These are phyloP conservation scores for Wickerhamomyces sp. DNA, from an alignment of 1,139 yeast species.

Conservation along the genomic window DNA sequence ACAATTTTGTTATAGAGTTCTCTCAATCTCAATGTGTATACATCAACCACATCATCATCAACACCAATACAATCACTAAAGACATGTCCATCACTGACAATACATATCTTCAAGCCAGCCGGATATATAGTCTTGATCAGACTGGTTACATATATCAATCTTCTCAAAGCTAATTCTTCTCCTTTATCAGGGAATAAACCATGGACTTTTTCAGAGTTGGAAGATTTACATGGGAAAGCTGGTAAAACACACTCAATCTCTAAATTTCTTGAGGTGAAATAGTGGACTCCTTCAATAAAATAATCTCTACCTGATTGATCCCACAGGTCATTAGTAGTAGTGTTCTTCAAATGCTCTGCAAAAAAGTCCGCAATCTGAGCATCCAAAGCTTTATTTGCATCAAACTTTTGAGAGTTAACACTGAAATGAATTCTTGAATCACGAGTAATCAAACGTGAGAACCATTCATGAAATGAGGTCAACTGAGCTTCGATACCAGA, in stretches of 20 bases:
- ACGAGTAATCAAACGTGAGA: slow-evolving; percentile 29
- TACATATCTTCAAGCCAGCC: slow-evolving; percentile 52
- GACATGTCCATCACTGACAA: slow-evolving; percentile 63
- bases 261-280: slow-evolving; percentile 43
- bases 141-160: slow-evolving; percentile 27
- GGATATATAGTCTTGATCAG: slow-evolving; percentile 38
- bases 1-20: slow-evolving; percentile 34
- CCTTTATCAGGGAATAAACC: slow-evolving; percentile 47
- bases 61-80: slow-evolving; percentile 57
- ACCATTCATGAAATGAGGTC: slow-evolving; percentile 32
- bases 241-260: slow-evolving; percentile 55
- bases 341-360: slow-evolving; percentile 42
- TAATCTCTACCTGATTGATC: slow-evolving; percentile 36
- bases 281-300: slow-evolving; percentile 38
- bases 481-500: slow-evolving; percentile 12
- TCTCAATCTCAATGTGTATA: slow-evolving; percentile 41
- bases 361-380: slow-evolving; percentile 33
- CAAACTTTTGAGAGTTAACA: slow-evolving; percentile 12
- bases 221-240: slow-evolving; percentile 62
- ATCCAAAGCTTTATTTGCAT: slow-evolving; percentile 21
- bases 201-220: slow-evolving; percentile 49
- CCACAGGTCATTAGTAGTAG: slow-evolving; percentile 47
- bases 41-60: slow-evolving; percentile 48
- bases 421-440: slow-evolving; percentile 26
- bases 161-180: slow-evolving; percentile 34